Base-by-base conservation (phyloP, 208 protist species). In the Crithidia fasciculata region DNA sequence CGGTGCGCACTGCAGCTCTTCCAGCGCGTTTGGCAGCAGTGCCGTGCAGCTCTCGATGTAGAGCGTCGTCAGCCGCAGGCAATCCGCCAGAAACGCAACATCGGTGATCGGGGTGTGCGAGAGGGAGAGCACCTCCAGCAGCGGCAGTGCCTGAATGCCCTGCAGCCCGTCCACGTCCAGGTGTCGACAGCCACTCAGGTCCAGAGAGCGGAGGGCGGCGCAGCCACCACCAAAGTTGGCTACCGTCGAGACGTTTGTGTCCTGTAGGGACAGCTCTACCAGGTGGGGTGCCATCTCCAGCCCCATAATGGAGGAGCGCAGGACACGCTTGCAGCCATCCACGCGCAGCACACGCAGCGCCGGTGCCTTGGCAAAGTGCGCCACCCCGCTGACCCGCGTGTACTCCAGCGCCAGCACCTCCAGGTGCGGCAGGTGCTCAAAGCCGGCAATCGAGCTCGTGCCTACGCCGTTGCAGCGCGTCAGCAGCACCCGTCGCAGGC, bases 381-480 rank as follows among this genome's bases (percentile, higher is more conserved):
- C 65, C n/a, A 86, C 72, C 39, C 70, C 70, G 65, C 74, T 84
- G 12, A 91, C 81, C 43, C 84, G 86, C n/a, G 86, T 91, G 72
- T 81, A 91, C 72, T 91, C 84, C 16, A 89, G 80, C 7, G 70
- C 77, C 56, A 89, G 69, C 61, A 78, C 39, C 55, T 83, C 72
- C 18, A 89, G 75, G 15, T n/a, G 43, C 18, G 86, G 86, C 45
- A 91, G 61, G 9, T 4, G 37, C 52, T 87, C 71, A 10, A 91
- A 74, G 37, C 83, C 83, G 8, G 40, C 57, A 59, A 91, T 72
- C 39, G 83, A 82, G 55, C 52, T 28, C 16, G 71, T 76, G 63
- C 72, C 76, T 61, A 91, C 81, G 49, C 79, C 80, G 65, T 91
- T 89, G 72, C 87, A 91, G 0, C 83, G 78, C 12, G 84, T 88